phyloP scores from a whole-genome alignment of 306 rosid species.

The Lathyrus oleraceus region DNA sequence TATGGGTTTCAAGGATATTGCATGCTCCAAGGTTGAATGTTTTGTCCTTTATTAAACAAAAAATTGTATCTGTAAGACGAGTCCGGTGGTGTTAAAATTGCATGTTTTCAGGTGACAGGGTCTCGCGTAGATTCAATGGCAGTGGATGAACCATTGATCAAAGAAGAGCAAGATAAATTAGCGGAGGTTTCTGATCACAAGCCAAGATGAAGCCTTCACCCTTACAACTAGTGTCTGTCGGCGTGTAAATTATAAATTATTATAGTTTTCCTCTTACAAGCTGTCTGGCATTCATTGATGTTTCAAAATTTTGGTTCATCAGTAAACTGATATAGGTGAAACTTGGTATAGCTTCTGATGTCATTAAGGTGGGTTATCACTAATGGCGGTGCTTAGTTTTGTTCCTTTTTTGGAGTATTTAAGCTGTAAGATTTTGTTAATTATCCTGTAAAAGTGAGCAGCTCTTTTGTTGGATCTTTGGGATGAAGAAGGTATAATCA shows the following conservation, averaged over 20 bases:
- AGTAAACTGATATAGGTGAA: constrained; percentile 18
- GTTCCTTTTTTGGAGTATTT: neutral
- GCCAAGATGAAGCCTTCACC: constrained; percentile 31
- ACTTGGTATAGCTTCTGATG: constrained; percentile 19
- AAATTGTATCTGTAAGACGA: neutral
- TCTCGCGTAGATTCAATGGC: constrained; percentile 31
- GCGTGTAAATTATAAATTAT: constrained; percentile 31
- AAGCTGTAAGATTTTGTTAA: neutral
- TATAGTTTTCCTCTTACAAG: constrained; percentile 33
- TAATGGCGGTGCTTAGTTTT: neutral
- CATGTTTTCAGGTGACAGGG: constrained; percentile 35
- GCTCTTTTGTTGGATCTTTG: neutral
- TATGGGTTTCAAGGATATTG: constrained; percentile 31
- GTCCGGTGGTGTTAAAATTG: constrained; percentile 21
- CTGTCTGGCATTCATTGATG: constrained; percentile 32
- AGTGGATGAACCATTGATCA: constrained; percentile 39
- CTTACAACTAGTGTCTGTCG: constrained; percentile 13
- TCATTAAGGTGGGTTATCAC: neutral
- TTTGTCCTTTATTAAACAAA: constrained; percentile 4
- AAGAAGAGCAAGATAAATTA: constrained; percentile 40
- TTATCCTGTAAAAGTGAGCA: neutral
- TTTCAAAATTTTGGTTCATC: constrained; percentile 27
- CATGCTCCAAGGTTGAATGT: constrained; percentile 41
- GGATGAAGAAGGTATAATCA: neutral
- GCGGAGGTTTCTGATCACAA: constrained; percentile 31